Base-by-base conservation (phyloP, 805 yeast species). In the Wickerhamiella occidentalis region DNA sequence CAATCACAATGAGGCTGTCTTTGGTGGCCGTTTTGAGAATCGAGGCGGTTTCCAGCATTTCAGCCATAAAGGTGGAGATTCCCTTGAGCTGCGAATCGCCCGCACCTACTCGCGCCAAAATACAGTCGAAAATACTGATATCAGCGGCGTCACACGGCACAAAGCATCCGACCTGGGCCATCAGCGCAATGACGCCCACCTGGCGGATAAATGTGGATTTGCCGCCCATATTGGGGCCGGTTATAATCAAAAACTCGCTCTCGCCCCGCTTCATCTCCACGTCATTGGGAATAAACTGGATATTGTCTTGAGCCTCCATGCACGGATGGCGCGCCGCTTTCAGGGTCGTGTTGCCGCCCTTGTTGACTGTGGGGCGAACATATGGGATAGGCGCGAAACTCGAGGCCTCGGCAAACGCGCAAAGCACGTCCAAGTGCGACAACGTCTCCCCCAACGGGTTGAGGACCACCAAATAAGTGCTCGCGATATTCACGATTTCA, bases 1-100 rank as follows among this genome's bases (percentile, higher is more conserved):
- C 99, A 54, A 92, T 82, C 19, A 92, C 79, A 46, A 92, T 79
- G 51, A 92, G 72, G 6, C 96, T 86, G 53, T 83, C 80, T 26
- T 70, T 65, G 0, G 92, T 80, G 1, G 94, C 88, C 6, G 84
- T 77, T 52, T 83, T 79, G 51, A 92, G 70, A 55, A 92, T 90
- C 1, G 90, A 78, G 0, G 95, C 81, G 47, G 95, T 85, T 60
- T 92, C 98, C 47, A 86, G 71, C 96, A 92, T 87, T 64, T 92
- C 99, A 23, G 94, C 85, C 85, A 85, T 84, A 59, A 92, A 92
- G 0, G 98, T 92, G 0, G 97, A 88, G 25, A 92, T 85, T 22
- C 98, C 98, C 65, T 90, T 88, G 61, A 92, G 72, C 66, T 92
- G 98, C 0, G 96, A 90, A 64, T 92, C 98, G 11, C 96, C 94